These are phyloP conservation scores for Penicillium sp. DNA, from an alignment of 2,329 filamentous ascomycete genomes.

Conservation along the genomic window DNA sequence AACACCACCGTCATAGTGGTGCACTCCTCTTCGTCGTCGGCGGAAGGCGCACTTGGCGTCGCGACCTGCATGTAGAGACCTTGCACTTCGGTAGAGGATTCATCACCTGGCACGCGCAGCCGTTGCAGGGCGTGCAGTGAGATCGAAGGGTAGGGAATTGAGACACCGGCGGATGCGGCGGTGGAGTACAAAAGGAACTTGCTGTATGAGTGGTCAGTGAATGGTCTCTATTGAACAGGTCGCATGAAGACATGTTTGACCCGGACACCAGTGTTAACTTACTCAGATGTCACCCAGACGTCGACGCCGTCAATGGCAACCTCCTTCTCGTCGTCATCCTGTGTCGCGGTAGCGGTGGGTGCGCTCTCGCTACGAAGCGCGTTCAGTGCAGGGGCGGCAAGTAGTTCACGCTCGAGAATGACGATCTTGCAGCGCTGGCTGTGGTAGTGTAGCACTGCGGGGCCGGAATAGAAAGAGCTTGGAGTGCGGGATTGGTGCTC, in stretches of 20 bases:
- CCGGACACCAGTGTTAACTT: constrained; percentile 13
- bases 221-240: neutral
- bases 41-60: constrained; percentile 26
- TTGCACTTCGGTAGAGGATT: constrained; percentile 35
- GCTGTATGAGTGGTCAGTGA: constrained; percentile 25
- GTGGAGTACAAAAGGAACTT: constrained; percentile 47
- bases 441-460: constrained; percentile 50
- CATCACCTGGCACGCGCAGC: constrained; percentile 35
- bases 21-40: constrained; percentile 44
- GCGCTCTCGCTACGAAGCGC: constrained; percentile 26
- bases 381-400: constrained; percentile 35
- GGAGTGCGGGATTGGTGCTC: constrained; percentile 52
- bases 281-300: constrained; percentile 53
- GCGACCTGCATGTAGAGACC: constrained; percentile 53
- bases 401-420: constrained; percentile 43
- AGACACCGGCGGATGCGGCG: constrained; percentile 37
- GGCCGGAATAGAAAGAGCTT: constrained; percentile 49
- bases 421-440: constrained; percentile 48
- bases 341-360: constrained; percentile 13
- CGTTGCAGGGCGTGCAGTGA: constrained; percentile 52
- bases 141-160: constrained; percentile 51
- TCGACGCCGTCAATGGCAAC: constrained; percentile 43
- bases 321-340: constrained; percentile 30
- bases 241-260: too few relatives aligned
- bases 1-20: constrained; percentile 48